phyloP scores from a whole-genome alignment of 371 early-diverging fungal genomes.

The Basidiobolus meristosporus region DNA sequence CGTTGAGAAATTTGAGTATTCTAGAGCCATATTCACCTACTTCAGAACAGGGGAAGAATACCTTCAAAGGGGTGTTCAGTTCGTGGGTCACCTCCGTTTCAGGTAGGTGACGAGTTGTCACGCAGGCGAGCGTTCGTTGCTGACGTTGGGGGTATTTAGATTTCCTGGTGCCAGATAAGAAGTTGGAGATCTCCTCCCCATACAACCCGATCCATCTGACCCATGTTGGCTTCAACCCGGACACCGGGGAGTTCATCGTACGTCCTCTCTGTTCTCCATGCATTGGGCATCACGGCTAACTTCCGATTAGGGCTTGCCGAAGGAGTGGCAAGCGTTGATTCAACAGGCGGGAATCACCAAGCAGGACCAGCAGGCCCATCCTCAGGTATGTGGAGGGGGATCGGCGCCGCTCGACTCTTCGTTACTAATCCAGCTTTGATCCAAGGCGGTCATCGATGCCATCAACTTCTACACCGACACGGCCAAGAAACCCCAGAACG shows the following conservation, averaged over 20 bases:
- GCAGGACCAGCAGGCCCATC: constrained; percentile 85
- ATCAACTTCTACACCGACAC: constrained; percentile 78
- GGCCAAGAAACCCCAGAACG: constrained; percentile 34
- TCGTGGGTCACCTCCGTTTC: too few species aligned
- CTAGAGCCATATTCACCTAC: too few species aligned
- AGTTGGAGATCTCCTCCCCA: constrained; percentile 83
- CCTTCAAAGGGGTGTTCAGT: too few species aligned
- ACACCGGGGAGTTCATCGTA: constrained; percentile 82
- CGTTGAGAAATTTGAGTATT: too few species aligned
- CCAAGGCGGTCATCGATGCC: constrained; percentile 79
- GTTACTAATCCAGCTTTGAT: too few species aligned
- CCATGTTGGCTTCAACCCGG: constrained; percentile 80
- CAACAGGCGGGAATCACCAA: constrained; percentile 85
- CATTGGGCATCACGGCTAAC: too few species aligned
- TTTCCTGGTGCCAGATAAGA: constrained; percentile 30
- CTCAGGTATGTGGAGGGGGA: constrained; percentile 34
- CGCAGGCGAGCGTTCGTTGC: too few species aligned
- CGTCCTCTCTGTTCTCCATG: too few species aligned
- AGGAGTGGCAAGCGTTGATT: constrained; percentile 83
- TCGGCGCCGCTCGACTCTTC: too few species aligned
- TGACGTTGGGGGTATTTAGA: constrained; percentile 4
- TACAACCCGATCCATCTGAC: constrained; percentile 93
- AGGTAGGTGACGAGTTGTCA: too few species aligned
- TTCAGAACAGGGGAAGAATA: too few species aligned
- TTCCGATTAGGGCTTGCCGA: constrained; percentile 79